These are phyloP conservation scores for Fraxinus sp. DNA, from an alignment of 305 asterid species.

Conservation along the genomic window DNA sequence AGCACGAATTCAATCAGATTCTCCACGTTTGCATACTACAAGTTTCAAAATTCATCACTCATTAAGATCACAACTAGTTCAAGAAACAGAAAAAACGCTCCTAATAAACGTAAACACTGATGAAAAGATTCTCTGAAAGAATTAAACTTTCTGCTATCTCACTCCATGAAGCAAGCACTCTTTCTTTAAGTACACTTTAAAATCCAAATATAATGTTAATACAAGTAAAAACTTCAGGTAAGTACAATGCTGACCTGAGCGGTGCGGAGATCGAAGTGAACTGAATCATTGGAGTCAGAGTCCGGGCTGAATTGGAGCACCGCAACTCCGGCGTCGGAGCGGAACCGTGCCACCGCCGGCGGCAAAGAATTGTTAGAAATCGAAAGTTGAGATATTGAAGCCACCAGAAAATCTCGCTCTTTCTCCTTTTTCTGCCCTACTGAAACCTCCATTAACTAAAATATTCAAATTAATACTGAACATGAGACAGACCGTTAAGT, in stretches of 20 bases:
- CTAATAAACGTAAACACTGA: background rate
- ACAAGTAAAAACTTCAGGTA: too few relatives aligned
- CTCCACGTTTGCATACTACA: too few relatives aligned
- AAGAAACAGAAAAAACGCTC: background rate
- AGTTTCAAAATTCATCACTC: background rate
- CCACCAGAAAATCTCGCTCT: constrained; percentile 53
- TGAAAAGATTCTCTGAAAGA: background rate
- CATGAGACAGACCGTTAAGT: background rate
- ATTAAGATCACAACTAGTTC: background rate
- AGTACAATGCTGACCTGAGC: constrained; percentile 38
- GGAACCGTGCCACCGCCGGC: constrained; percentile 61
- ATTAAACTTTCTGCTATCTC: background rate
- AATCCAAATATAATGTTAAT: too few relatives aligned
- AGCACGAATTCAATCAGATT: too few relatives aligned
- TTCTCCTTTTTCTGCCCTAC: constrained; percentile 33
- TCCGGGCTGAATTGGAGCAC: constrained; percentile 53
- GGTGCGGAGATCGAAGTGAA: constrained; percentile 54
- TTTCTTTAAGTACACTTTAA: too few relatives aligned
- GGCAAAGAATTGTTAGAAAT: constrained; percentile 46
- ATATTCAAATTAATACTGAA: too few relatives aligned
- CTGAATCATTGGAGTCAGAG: constrained; percentile 38
- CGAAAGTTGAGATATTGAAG: constrained; percentile 59
- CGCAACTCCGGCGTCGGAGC: constrained; percentile 39
- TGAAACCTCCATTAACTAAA: background rate
- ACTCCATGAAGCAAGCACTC: background rate